These are phyloP conservation scores for Phytopythium chamaehyphon DNA, from an alignment of 352 stramenopile genomes.

Conservation along the genomic window DNA sequence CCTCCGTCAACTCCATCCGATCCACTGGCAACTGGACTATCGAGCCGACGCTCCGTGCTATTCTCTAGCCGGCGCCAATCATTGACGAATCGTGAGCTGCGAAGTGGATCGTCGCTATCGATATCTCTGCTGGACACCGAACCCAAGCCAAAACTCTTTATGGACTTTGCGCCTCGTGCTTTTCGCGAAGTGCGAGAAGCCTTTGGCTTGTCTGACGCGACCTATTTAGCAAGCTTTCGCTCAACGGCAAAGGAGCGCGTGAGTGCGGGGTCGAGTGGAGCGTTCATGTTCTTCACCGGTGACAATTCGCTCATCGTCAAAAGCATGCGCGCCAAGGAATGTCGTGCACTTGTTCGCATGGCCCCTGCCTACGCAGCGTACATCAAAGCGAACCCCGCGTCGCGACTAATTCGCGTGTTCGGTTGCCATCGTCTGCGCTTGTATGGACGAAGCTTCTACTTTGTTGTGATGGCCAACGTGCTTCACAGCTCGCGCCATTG, in stretches of 20 bases:
- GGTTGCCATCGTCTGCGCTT: constrained; percentile 77
- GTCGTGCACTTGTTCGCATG: constrained; percentile 66
- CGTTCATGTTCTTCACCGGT: constrained; percentile 82
- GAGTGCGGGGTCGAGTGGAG: constrained; percentile 67
- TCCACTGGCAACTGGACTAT: constrained; percentile 15
- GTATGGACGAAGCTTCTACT: constrained; percentile 80
- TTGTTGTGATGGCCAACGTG: constrained; percentile 80
- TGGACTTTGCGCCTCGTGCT: constrained; percentile 66
- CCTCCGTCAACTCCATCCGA: constrained; percentile 4
- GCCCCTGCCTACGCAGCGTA: constrained; percentile 64
- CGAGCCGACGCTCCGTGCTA: constrained; percentile 25
- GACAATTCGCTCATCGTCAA: constrained; percentile 79
- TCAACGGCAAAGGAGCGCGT: constrained; percentile 76
- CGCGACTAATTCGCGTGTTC: constrained; percentile 82
- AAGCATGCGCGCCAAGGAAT: constrained; percentile 75
- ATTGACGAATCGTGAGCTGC: constrained; percentile 12
- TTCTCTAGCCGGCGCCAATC: constrained; percentile 50
- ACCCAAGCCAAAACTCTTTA: constrained; percentile 66
- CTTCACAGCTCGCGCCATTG: constrained; percentile 56
- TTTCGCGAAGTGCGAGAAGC: constrained; percentile 58
- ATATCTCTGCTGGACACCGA: constrained; percentile 4
- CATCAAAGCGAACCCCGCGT: constrained; percentile 50
- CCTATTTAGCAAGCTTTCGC: constrained; percentile 68
- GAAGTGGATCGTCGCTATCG: constrained; percentile 1
- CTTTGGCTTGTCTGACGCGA: constrained; percentile 63